These are phyloP conservation scores for Colletotrichum sublineola DNA, from an alignment of 2,329 filamentous ascomycete genomes.

Conservation along the genomic window DNA sequence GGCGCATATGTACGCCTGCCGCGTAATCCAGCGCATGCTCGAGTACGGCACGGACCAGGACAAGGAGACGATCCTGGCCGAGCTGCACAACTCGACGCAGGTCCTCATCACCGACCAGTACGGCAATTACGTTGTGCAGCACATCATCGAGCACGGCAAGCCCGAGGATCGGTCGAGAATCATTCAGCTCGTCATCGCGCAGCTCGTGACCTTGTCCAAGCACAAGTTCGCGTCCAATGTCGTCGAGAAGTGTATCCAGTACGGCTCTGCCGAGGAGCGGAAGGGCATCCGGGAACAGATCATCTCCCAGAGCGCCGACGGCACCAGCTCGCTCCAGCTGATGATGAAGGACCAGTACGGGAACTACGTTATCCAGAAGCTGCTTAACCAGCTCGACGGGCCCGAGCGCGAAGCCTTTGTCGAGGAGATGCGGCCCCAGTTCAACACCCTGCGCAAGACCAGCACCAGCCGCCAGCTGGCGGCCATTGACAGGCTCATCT, in stretches of 20 bases:
- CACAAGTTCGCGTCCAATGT: conserved; percentile 99
- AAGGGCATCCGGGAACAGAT: conserved; percentile 76
- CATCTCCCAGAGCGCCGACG: conserved; percentile 71
- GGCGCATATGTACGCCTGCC: conserved; percentile 87
- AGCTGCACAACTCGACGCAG: conserved; percentile 80
- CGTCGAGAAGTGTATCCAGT: conserved; percentile 90
- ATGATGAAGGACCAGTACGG: conserved; percentile 93
- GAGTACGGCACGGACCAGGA: conserved; percentile 83
- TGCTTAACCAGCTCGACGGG: conserved; percentile 74
- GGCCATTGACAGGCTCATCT: conserved; percentile 71
- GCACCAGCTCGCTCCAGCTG: conserved; percentile 76
- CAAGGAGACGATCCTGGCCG: conserved; percentile 78
- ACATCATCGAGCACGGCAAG: conserved; percentile 85
- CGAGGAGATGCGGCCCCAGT: conserved; percentile 73
- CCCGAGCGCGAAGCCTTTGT: conserved; percentile 71
- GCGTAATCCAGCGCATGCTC: conserved; percentile 92
- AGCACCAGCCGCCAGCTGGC: conserved; percentile 76
- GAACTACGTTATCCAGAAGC: conserved; percentile 97
- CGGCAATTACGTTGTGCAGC: conserved; percentile 96
- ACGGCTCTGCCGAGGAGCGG: conserved; percentile 77
- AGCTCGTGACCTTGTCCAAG: conserved; percentile 83
- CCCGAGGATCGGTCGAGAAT: conserved; percentile 79
- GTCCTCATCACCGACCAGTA: conserved; percentile 87
- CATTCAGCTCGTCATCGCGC: conserved; percentile 78
- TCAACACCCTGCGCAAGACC: conserved; percentile 72